Evolutionary conservation across 192 early-diverging fungal genomes (phyloP), one percentile per base, ranked within the genome.

Genomic region (Gryganskiella cystojenkinii): DNA sequence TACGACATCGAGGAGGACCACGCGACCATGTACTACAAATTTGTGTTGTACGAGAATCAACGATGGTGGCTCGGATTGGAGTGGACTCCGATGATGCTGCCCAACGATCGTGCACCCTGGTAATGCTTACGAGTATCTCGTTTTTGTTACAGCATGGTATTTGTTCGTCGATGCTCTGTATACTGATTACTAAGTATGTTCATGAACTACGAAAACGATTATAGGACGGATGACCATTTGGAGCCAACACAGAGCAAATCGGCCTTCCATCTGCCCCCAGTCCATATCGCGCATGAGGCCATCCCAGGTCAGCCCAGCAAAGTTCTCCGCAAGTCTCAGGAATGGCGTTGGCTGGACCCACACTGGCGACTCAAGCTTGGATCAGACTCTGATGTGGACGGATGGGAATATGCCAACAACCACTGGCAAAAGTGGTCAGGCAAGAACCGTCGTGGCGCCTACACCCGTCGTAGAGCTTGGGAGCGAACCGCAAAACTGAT

Each of bases 31-130:
- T 78, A 78, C 56, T 78, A 78, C 61, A 78, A 69, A 49, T 86
- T 86, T 76, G 80, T 80, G 5, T 43, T 83, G 37, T 86, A 81
- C 44, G 84, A 86, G 56, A 86, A 86, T 58, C 84, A 86, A 56
- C 74, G 84, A 30, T 88, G 86, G 86, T 88, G 86, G 86, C 62
- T 88, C 19, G 86, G 86, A 46, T 58, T 84, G 24, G 82, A 84
- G 4, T 88, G 86, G 86, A 88, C 86, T 7, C 82, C 83, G 3
- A 88, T 84, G 67, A 84, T 88, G 83, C 76, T 88, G 24, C 80
- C 81, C 11, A 86, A 80, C 37, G 86, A 88, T 52, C 83, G 86
- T 55, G 70, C 84, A 7, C 57, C 84, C 56, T 86, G 84, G 84
- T 85, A 82, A 79, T 31, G 7, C 53, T 62, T 35, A 3, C 27